Evolutionary conservation across 2,329 filamentous ascomycete species (phyloP).

Genomic region (Aspergillus tanneri): DNA sequence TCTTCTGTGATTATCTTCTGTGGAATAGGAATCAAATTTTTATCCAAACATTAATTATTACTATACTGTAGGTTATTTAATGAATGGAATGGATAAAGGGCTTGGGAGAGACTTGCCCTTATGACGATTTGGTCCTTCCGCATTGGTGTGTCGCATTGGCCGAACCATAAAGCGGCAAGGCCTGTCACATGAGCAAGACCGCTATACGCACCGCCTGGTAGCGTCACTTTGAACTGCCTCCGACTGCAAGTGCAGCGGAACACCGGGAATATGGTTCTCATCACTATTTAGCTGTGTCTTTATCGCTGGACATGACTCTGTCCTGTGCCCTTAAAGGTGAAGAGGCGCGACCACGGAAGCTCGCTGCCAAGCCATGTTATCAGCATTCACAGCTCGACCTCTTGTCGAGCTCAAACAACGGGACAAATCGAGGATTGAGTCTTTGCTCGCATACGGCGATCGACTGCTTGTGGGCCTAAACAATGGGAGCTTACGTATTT

Average conservation of each 20-base stretch:
- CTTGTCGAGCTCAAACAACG: constrained; percentile 95
- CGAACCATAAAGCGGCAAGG: no score
- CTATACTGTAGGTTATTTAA: neutral
- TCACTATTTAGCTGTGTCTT: no score
- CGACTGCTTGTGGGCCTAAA: constrained; percentile 88
- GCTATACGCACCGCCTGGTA: no score
- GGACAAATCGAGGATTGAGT: constrained; percentile 97
- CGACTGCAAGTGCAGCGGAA: no score
- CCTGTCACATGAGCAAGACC: no score
- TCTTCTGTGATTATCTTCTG: neutral
- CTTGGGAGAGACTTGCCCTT: no score
- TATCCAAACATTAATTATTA: neutral
- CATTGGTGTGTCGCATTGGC: no score
- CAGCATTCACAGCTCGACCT: constrained; percentile 91
- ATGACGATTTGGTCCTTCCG: no score
- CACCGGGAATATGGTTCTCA: no score
- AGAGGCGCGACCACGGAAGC: constrained; percentile 17
- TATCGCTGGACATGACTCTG: constrained; percentile 20
- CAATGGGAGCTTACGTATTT: constrained; percentile 83
- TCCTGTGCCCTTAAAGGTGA: constrained; percentile 13
- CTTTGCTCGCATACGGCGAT: constrained; percentile 89
- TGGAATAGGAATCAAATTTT: neutral
- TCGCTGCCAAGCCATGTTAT: constrained; percentile 66
- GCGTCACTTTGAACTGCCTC: no score
- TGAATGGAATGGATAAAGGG: neutral